Conservation (phyloP, 2,329 filamentous ascomycete genomes). For the Amylocarpus encephaloides region DNA sequence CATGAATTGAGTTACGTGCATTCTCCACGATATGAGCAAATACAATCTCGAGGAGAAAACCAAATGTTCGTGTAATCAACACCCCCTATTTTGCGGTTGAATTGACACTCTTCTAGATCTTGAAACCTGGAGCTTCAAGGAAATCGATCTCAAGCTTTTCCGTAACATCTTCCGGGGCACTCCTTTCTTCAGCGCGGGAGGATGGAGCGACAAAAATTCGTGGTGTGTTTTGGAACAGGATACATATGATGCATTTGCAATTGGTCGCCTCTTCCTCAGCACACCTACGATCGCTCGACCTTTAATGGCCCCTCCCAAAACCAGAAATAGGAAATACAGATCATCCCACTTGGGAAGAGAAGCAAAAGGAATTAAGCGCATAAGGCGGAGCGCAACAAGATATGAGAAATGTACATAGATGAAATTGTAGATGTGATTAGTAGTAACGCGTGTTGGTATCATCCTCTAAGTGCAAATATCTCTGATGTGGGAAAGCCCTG, state of each 20-base stretch:
- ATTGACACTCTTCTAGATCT: conserved; percentile 32
- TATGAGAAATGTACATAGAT: not conserved
- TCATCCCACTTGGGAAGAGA: conserved; percentile 28
- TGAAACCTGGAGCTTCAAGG: conserved; percentile 39
- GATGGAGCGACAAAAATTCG: conserved; percentile 45
- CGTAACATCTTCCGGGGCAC: conserved; percentile 45
- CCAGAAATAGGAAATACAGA: conserved; percentile 33
- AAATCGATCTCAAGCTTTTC: conserved; percentile 42
- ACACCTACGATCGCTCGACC: conserved; percentile 41
- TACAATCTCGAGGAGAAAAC: conserved; percentile 43
- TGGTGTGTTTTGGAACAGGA: conserved; percentile 43
- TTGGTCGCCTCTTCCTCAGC: conserved; percentile 42
- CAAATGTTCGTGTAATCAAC: conserved; percentile 24
- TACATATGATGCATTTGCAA: conserved; percentile 41
- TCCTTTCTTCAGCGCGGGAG: conserved; percentile 50
- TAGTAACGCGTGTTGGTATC: conserved; percentile 1
- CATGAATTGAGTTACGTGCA: conserved; percentile 52
- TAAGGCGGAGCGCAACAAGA: not conserved
- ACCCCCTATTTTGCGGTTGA: not conserved
- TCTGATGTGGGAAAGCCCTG: not conserved
- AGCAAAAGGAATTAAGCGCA: conserved; percentile 12
- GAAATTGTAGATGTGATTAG: not conserved
- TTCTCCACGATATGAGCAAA: conserved; percentile 48
- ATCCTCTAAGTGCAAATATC: conserved; percentile 4
- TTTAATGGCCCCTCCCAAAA: conserved; percentile 41